Evolutionary conservation across 2,329 filamentous ascomycete species (phyloP), one percentile per base, ranked within the genome.

Genomic region (Venturiaceae sp.): DNA sequence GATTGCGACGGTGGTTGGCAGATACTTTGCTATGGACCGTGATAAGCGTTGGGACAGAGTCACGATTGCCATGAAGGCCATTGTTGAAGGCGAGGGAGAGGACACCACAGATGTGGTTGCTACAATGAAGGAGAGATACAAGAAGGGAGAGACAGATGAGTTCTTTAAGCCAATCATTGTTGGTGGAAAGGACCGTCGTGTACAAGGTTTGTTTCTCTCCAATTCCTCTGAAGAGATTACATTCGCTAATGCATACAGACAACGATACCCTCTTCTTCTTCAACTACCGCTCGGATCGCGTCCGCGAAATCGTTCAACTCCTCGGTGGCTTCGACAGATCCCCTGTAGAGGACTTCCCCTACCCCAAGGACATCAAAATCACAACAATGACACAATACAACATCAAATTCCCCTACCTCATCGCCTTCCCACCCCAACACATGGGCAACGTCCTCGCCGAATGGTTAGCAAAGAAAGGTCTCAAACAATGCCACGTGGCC

Each of bases 331-430:
- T 92, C 70, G 94, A 99, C 78, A 89, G 90, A 69, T 95, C 90
- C 26, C 91, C 92, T 58, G 83, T 83, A 65, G 89, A 92, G 64
- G 90, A 96, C 74, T 96, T 97, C 80, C 81, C 88, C 52, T 97
- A 92, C 80, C 94, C 94, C 66, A 90, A 95, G 78, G 85, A 95
- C 76, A 88, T 86, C 68, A 71, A 82, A 67, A 81, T 99, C 63
- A 92, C 91, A 63, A 99, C 92, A 73, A 99, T 99, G 94, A 99
- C 94, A 57, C 89, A 90, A 71, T 99, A 99, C 83, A 99, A 99
- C 83, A 83, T 82, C 61, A 91, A 95, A 74, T 99, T 90, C 76
- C 87, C 88, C 64, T 97, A 96, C 79, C 83, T 88, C 60, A 78
- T 97, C 68, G 94, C 94, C 64, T 99, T 96, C 76, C 83, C 90